These are phyloP conservation scores for Gentiana straminea DNA, from an alignment of 257 asterid genomes.

Conservation along the genomic window DNA sequence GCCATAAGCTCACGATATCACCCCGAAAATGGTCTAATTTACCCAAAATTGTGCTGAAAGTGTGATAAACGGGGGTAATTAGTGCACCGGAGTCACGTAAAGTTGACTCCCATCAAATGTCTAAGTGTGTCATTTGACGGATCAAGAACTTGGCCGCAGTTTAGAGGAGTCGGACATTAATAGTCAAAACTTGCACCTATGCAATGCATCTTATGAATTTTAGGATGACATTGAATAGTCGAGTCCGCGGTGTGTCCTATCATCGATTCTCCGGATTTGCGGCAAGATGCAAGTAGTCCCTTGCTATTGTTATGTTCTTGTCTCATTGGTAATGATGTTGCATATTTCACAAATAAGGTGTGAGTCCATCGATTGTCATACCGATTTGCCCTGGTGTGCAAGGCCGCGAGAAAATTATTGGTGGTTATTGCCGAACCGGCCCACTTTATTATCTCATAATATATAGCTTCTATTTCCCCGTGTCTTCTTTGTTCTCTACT, in stretches of 20 bases:
- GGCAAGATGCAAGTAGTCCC: slow-evolving; percentile 38
- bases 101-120: no score
- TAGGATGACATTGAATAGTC: slow-evolving; percentile 13
- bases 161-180: slow-evolving; percentile 4
- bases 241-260: slow-evolving; percentile 5
- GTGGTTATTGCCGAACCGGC: slow-evolving; percentile 49
- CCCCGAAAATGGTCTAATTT: no score
- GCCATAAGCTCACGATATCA: no score
- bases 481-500: no score
- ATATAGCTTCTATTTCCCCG: slow-evolving; percentile 12
- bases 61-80: no score
- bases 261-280: slow-evolving; percentile 16
- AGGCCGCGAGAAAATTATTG: slow-evolving; percentile 36
- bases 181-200: slow-evolving; percentile 24
- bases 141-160: slow-evolving; percentile 20
- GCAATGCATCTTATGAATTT: no score
- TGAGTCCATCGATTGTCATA: slow-evolving; percentile 30
- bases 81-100: no score
- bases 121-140: slow-evolving; percentile 27
- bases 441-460: slow-evolving; percentile 23
- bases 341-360: slow-evolving; percentile 41
- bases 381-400: slow-evolving; percentile 20
- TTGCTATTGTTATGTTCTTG: slow-evolving; percentile 17
- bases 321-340: slow-evolving; percentile 14
- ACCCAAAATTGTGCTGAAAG: no score